A percentile compares a stretch with the other conserved stretches of the same genome.
Conservation (phyloP, 345 rosid species). For the Garcia nutans region DNA sequence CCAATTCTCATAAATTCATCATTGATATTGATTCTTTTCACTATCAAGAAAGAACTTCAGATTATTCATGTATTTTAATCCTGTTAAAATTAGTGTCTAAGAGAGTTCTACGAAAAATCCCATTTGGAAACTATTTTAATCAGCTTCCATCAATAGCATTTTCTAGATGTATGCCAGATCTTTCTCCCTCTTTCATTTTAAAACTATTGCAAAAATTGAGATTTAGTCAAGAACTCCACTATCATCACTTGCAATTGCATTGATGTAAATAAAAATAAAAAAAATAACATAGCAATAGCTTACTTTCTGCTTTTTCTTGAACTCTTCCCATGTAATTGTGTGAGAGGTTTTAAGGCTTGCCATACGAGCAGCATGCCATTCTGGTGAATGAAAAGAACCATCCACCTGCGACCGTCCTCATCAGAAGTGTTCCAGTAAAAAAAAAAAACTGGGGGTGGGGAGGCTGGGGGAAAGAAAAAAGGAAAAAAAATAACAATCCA, state of each 20-base stretch:
- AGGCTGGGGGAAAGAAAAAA: not conserved
- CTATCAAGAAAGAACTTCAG: not conserved
- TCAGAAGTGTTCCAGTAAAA: slow-evolving; percentile 65
- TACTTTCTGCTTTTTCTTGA: slow-evolving; percentile 89
- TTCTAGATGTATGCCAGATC: not conserved
- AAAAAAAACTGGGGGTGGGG: no score
- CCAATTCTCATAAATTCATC: not conserved
- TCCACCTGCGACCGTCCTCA: slow-evolving; percentile 99
- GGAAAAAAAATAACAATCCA: not conserved
- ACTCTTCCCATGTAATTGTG: slow-evolving; percentile 94
- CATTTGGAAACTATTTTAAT: not conserved
- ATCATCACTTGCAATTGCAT: not conserved
- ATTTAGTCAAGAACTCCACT: not conserved
- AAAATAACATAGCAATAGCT: not conserved
- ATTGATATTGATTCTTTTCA: not conserved
- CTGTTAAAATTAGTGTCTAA: not conserved
- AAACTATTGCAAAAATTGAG: not conserved
- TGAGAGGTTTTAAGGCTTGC: slow-evolving; percentile 94
- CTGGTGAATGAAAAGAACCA: slow-evolving; percentile 99
- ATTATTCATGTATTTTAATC: not conserved
- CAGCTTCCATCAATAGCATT: not conserved
- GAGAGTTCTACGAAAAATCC: not conserved
- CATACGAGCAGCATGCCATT: slow-evolving; percentile 99
- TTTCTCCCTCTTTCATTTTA: not conserved
- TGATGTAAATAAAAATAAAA: not conserved